Base-by-base conservation (phyloP, 2,329 filamentous ascomycete genomes). In the Paracoccidioides lutzii region DNA sequence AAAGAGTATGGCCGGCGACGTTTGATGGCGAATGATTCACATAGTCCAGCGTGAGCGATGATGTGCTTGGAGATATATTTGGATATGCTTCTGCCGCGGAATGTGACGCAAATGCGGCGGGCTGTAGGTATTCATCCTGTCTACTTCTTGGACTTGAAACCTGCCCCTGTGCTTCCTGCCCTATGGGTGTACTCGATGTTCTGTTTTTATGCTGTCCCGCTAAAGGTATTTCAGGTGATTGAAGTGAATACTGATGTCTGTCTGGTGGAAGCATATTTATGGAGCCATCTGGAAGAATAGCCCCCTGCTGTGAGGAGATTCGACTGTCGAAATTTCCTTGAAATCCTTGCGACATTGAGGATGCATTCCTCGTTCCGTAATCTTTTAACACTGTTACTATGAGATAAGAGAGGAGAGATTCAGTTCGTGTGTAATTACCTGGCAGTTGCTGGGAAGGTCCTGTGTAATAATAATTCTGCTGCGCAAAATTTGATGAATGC, bases 381-480 rank as follows among this genome's bases (percentile, higher is more conserved):
- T 52, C 57, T 58, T 7, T 15, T 28, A 40, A 35, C 28, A 30
- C 1, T n/a, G 50, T 53, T 40, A 54, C 30, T 30, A 35, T 57
- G 28, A 48, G 35, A 30, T 4, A 22, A 48, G 10, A 30, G 15
- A 9, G 9, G 48, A 14, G 50, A 28, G n/a, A 54, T n/a, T 14
- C n/a, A 35, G 15, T 10, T 42, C 15, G 9, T 32, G 22, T n/a
- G 7, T 44, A 49, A 57, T 37, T 56, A 58, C 57, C 57, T 55
- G 45, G 35, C 35, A 58, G 37, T 35, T 48, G 46, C 15, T 53
- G 54, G n/a, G 52, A 37, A 30, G 40, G 42, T 15, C 14, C 52
- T 9, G 52, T 5, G 15, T 53, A 53, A 46, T 37, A 37, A 38
- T 53, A 46, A 28, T 15, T 37, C n/a, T 43, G 41, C 37, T 53